Conservation (phyloP, 2,329 filamentous ascomycete species). For the Scleromitrula shiraiana region DNA sequence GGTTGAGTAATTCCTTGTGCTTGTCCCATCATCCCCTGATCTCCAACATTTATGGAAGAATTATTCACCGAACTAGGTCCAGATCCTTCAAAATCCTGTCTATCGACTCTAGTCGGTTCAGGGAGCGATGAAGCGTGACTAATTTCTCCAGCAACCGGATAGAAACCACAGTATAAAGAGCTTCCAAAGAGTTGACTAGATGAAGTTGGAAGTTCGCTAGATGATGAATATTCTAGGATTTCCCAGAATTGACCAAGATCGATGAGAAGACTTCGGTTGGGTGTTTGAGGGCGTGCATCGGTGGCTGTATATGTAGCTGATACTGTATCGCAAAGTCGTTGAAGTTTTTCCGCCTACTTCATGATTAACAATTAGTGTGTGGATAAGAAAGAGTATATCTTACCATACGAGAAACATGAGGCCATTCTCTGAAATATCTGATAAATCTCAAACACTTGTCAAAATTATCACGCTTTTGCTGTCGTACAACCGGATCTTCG, state of each 20-base stretch:
- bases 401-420: conserved; percentile 38
- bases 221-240: conserved; percentile 39
- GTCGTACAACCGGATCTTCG: conserved; percentile 27
- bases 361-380: not conserved
- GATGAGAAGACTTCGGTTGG: conserved; percentile 33
- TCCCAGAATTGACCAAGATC: conserved; percentile 41
- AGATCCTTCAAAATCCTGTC: conserved; percentile 13
- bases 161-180: conserved; percentile 30
- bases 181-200: conserved; percentile 35
- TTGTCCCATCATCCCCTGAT: conserved; percentile 13
- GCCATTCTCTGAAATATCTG: conserved; percentile 35
- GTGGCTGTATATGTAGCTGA: conserved; percentile 34
- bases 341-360: conserved; percentile 35
- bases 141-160: conserved; percentile 30
- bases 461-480: conserved; percentile 37
- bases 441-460: conserved; percentile 39
- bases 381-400: conserved; percentile 5
- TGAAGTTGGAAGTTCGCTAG: conserved; percentile 31
- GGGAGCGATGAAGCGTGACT: conserved; percentile 37
- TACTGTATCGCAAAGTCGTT: conserved; percentile 36
- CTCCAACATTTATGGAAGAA: conserved; percentile 1
- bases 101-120: conserved; percentile 34
- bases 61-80: conserved; percentile 22
- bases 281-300: conserved; percentile 24
- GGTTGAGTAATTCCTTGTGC: conserved; percentile 3